Percentiles rank a stretch among this genome's conserved stretches.
These are phyloP conservation scores for Boletus hoseneyae DNA, from an alignment of 1,284 basidiomycete species.

Conservation along the genomic window DNA sequence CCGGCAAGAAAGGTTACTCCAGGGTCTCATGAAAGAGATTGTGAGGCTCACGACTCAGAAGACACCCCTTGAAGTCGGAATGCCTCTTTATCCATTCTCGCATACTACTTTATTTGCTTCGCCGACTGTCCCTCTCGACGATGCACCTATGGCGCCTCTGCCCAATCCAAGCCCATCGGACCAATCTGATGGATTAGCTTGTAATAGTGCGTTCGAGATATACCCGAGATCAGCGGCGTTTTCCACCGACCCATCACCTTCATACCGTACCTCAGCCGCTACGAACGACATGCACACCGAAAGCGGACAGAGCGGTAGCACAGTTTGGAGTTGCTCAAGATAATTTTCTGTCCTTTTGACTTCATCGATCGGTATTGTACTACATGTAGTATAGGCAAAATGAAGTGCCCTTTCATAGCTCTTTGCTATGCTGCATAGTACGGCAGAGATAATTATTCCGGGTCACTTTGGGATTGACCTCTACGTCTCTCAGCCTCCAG, in stretches of 20 bases:
- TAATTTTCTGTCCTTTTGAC: constrained; percentile 4
- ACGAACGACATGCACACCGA: constrained; percentile 8
- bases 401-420: not conserved
- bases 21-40: constrained; percentile 79
- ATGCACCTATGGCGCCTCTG: constrained; percentile 38
- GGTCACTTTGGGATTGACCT: constrained; percentile 15
- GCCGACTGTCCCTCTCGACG: constrained; percentile 17
- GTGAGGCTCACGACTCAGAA: constrained; percentile 76
- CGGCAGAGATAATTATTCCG: constrained; percentile 1
- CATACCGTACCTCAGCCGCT: constrained; percentile 10
- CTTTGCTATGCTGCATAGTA: not conserved
- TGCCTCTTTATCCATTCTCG: constrained; percentile 77
- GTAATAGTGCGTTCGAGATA: constrained; percentile 10
- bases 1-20: constrained; percentile 76
- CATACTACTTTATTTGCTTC: constrained; percentile 60
- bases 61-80: constrained; percentile 69
- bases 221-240: constrained; percentile 9
- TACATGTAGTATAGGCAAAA: constrained; percentile 8
- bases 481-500: constrained; percentile 53
- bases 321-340: constrained; percentile 14
- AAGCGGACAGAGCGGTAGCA: constrained; percentile 4
- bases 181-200: constrained; percentile 11
- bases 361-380: constrained; percentile 8
- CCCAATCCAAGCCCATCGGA: constrained; percentile 27
- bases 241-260: constrained; percentile 4